Evolutionary conservation across 495 filamentous ascomycete species (phyloP), one percentile per base, ranked within the genome.

Genomic region (Platismatia glauca): DNA sequence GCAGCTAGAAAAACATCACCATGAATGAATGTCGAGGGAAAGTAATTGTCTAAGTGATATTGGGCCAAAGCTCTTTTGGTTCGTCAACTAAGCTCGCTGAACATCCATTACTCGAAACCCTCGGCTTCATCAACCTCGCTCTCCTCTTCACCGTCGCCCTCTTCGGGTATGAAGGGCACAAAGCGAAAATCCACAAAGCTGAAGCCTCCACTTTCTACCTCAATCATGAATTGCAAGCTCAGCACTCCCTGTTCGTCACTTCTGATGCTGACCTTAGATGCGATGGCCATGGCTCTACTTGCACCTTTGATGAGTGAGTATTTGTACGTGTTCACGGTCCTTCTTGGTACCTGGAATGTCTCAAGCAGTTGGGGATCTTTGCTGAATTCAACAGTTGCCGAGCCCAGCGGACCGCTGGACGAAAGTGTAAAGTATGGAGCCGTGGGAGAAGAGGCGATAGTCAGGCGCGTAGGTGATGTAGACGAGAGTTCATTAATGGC

Each of bases 221-320:
- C 90, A 39, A 98, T 86, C 91, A 98, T 95, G 67, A 98, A 96
- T 73, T 98, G 94, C 70, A 97, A 76, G 72, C 90, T 97, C 64
- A 98, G 73, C 20, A 97, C 92, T 0, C 94, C 94, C 72, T 91
- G 87, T 15, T 81, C 77, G 76, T 98, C 94, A 8, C 89, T 85
- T 8, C 94, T 79, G 62, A 98, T 83, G 70, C 91, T 96, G 31
- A 97, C 93, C 73, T 97, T 98, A 60, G 81, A 89, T 29, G 94
- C 91, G 52, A 90, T 82, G 37, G 84, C 84, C 95, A 98, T 97
- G 5, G 94, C 94, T 43, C 90, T 84, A 39, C 80, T 80, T 3
- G 93, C 91, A 50, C 87, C 84, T 69, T 88, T 89, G 65, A 98
- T 76, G n/a, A 93, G 79, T 4, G 82, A 78, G 73, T 96, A 97